phyloP scores from a whole-genome alignment of 257 asterid species.

The Capsicum chinense region DNA sequence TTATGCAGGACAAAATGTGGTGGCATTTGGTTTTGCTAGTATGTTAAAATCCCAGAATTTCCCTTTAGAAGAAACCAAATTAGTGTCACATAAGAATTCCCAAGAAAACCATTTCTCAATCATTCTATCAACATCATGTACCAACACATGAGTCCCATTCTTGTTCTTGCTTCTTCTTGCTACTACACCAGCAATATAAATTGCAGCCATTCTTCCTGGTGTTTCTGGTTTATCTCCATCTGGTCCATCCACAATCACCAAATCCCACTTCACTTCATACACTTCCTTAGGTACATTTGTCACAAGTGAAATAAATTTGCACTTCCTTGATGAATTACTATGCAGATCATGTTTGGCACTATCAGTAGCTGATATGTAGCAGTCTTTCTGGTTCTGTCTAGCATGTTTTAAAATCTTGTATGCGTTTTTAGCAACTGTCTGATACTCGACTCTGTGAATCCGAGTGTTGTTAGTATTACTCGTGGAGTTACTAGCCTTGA shows the following conservation, averaged over 20 bases:
- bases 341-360: neutral
- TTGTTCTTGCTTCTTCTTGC: constrained; percentile 69
- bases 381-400: constrained; percentile 50
- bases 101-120: constrained; percentile 88
- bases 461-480: constrained; percentile 42
- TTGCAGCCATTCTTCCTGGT: constrained; percentile 82
- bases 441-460: constrained; percentile 56
- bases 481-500: constrained; percentile 29
- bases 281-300: constrained; percentile 54
- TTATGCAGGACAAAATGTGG: constrained; percentile 49
- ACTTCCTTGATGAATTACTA: constrained; percentile 39
- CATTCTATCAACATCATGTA: constrained; percentile 74
- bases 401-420: constrained; percentile 64
- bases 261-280: constrained; percentile 63
- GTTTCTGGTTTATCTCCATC: constrained; percentile 59
- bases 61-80: constrained; percentile 79
- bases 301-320: constrained; percentile 48
- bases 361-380: constrained; percentile 31
- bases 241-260: constrained; percentile 82
- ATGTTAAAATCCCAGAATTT: constrained; percentile 73
- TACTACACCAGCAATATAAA: constrained; percentile 65
- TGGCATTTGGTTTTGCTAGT: constrained; percentile 44
- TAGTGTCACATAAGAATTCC: constrained; percentile 83
- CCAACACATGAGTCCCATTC: constrained; percentile 54
- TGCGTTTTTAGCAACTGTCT: constrained; percentile 68